phyloP scores from a whole-genome alignment of 75 land plant genomes.

The Pseudotsuga menziesii region DNA sequence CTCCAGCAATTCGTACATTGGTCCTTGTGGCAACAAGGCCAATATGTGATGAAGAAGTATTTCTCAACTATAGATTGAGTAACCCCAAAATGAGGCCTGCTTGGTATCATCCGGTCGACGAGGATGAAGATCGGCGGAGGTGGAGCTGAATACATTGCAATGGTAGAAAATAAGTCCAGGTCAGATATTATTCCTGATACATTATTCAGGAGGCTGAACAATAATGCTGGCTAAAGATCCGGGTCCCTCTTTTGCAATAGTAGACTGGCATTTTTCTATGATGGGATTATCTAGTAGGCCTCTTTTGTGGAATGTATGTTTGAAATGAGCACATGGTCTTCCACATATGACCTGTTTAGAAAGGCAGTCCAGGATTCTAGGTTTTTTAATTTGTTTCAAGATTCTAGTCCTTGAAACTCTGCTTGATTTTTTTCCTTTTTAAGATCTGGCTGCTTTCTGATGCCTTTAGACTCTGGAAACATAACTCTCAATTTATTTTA shows the following conservation, averaged over 20 bases:
- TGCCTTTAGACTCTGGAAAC: background rate
- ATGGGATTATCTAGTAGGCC: background rate
- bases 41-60: slow-evolving; percentile 76
- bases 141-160: slow-evolving; percentile 47
- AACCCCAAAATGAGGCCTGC: slow-evolving; percentile 64
- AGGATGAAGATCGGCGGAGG: slow-evolving; percentile 81
- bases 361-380: background rate
- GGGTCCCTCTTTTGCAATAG: background rate
- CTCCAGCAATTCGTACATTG: slow-evolving; percentile 54
- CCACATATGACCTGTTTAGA: background rate
- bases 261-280: background rate
- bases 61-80: slow-evolving; percentile 85
- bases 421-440: background rate
- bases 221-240: background rate
- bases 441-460: background rate
- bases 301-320: background rate
- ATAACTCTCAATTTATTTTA: background rate
- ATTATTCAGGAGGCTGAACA: background rate
- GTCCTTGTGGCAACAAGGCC: slow-evolving; percentile 82
- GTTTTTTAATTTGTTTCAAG: background rate
- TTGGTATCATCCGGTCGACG: slow-evolving; percentile 89
- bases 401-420: background rate
- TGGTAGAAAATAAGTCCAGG: background rate
- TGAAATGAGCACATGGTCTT: background rate
- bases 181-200: background rate